A percentile compares a stretch with the other conserved stretches of the same genome.
phyloP scores from a whole-genome alignment of 2,329 filamentous ascomycete genomes.

The Dactylellina sp. region DNA sequence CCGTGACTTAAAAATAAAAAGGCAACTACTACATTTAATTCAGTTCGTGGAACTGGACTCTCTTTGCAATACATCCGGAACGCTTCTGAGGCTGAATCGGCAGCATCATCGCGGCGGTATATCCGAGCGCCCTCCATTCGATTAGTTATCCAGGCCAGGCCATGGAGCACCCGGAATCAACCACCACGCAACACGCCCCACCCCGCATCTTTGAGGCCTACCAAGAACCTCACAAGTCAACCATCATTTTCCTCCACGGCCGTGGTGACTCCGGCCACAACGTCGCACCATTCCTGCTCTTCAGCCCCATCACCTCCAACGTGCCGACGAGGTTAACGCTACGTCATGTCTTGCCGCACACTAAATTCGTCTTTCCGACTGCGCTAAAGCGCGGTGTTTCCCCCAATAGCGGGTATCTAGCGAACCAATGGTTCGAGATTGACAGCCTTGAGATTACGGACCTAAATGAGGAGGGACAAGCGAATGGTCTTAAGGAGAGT shows the following conservation, averaged over 20 bases:
- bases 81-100: neutral
- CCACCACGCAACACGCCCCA: constrained; percentile 24
- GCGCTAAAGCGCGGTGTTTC: constrained; percentile 13
- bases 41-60: too few relatives aligned
- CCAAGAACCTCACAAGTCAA: constrained; percentile 26
- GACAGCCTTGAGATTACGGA: constrained; percentile 30
- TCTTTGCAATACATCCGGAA: too few relatives aligned
- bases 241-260: constrained; percentile 43
- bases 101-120: neutral
- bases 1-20: neutral
- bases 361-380: constrained; percentile 45
- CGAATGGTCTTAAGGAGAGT: constrained; percentile 34
- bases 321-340: constrained; percentile 17
- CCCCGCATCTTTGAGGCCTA: constrained; percentile 28
- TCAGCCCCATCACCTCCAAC: constrained; percentile 15
- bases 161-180: constrained; percentile 28
- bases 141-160: too few relatives aligned
- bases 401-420: neutral
- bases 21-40: too few relatives aligned
- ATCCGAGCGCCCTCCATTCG: too few relatives aligned
- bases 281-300: constrained; percentile 27
- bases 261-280: constrained; percentile 36
- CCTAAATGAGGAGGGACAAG: constrained; percentile 11
- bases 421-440: constrained; percentile 45
- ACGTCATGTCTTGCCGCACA: constrained; percentile 31